Evolutionary conservation across 2,329 filamentous ascomycete species (phyloP).

Genomic region (Harringtonia lauricola): DNA sequence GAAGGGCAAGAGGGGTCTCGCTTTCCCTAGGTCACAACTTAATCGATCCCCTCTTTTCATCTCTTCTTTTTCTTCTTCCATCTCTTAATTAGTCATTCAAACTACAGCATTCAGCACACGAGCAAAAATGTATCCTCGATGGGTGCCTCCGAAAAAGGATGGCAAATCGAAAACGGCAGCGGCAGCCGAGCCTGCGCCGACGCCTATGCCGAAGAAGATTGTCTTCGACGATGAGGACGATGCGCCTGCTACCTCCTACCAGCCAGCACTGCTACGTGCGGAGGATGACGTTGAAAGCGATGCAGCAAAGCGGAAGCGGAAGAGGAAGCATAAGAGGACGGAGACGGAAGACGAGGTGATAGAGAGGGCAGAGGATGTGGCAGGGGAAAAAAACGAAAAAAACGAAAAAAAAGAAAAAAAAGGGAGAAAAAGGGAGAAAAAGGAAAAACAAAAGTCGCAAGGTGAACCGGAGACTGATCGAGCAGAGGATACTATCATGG

Average conservation of each 20-base stretch:
- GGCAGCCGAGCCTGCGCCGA: conserved; percentile 3
- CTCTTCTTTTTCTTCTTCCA: too few species aligned
- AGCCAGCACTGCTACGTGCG: not conserved
- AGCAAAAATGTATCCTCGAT: conserved; percentile 22
- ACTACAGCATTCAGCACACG: too few species aligned
- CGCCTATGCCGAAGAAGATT: conserved; percentile 8
- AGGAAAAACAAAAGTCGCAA: not conserved
- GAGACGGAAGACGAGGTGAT: conserved; percentile 7
- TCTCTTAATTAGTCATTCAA: too few species aligned
- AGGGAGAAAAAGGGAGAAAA: not conserved
- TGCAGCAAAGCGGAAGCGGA: conserved; percentile 5
- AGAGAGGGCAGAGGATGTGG: conserved; percentile 11
- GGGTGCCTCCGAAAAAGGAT: conserved; percentile 21
- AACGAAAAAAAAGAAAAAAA: not conserved
- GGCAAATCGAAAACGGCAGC: conserved; percentile 1
- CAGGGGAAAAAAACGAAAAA: conserved; percentile 1
- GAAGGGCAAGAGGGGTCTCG: too few species aligned
- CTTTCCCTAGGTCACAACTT: too few species aligned
- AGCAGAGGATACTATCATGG: too few species aligned
- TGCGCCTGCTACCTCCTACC: not conserved
- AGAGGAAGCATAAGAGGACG: not conserved
- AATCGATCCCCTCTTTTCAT: too few species aligned
- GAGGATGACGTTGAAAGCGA: not conserved
- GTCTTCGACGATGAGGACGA: conserved; percentile 16
- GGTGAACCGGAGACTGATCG: too few species aligned